These are phyloP conservation scores for Pascua guehoae DNA, from an alignment of 1,284 basidiomycete species.

Conservation along the genomic window DNA sequence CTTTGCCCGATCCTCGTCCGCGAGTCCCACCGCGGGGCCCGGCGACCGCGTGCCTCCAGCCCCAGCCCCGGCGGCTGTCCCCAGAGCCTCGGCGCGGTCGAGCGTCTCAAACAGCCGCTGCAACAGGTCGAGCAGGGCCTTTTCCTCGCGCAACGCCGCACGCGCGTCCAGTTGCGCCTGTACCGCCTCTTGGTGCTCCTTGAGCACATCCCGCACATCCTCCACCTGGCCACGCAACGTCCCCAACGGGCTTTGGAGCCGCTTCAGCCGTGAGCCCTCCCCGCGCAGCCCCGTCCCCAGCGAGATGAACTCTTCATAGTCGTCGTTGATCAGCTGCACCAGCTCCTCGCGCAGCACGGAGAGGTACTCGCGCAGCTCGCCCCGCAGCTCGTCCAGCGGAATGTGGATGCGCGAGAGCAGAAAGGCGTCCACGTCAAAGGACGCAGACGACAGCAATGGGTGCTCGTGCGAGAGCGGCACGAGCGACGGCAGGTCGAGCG, in stretches of 20 bases:
- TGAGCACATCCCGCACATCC: conserved; percentile 41
- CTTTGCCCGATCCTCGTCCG: conserved; percentile 53
- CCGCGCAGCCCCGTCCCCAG: conserved; percentile 83
- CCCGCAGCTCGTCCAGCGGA: conserved; percentile 77
- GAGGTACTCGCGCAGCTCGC: conserved; percentile 81
- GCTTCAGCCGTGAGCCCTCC: conserved; percentile 68
- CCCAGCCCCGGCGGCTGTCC: conserved; percentile 54
- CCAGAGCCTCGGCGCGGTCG: conserved; percentile 73
- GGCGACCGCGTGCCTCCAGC: too few species aligned
- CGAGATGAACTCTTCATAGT: conserved; percentile 96
- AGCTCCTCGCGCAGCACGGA: conserved; percentile 82
- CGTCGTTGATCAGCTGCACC: conserved; percentile 91
- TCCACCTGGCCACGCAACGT: conserved; percentile 64
- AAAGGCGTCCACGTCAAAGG: conserved; percentile 82
- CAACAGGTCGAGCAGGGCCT: conserved; percentile 76
- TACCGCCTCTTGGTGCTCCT: conserved; percentile 63
- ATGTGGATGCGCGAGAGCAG: conserved; percentile 81
- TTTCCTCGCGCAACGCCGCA: conserved; percentile 72
- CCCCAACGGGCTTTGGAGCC: conserved; percentile 63
- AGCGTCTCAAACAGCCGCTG: conserved; percentile 85
- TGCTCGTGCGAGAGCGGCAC: conserved; percentile 76
- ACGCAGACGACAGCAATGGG: conserved; percentile 61
- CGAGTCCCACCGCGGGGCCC: conserved; percentile 3
- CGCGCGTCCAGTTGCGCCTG: conserved; percentile 71
- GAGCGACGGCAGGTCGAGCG: conserved; percentile 64